phyloP scores from a whole-genome alignment of 768 basidiomycete species.

The Agrocybe chaxingu region DNA sequence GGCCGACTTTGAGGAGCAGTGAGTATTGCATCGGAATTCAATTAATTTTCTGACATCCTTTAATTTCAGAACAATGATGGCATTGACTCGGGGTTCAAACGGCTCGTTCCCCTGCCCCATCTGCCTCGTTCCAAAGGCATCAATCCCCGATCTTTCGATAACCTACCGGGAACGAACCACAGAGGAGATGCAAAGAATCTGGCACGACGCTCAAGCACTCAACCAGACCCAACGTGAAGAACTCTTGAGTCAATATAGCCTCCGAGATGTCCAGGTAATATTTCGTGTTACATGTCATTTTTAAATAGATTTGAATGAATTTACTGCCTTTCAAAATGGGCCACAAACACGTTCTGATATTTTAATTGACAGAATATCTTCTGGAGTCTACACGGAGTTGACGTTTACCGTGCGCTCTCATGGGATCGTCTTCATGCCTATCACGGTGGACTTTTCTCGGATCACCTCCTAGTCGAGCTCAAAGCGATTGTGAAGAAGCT shows the following conservation, averaged over 20 bases:
- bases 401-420: conserved; percentile 5
- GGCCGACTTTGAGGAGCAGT: conserved; percentile 40
- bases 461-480: conserved; percentile 27
- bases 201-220: conserved; percentile 6
- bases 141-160: conserved; percentile 19
- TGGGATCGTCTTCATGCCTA: conserved; percentile 15
- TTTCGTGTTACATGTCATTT: no score
- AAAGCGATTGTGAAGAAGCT: conserved; percentile 6
- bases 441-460: conserved; percentile 14
- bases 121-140: conserved; percentile 28
- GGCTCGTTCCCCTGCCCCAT: conserved; percentile 32
- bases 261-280: conserved; percentile 21
- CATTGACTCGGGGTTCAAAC: conserved; percentile 25
- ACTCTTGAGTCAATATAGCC: conserved; percentile 14
- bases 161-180: conserved; percentile 14
- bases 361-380: conserved; percentile 10
- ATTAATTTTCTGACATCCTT: background rate
- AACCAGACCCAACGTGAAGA: conserved; percentile 15
- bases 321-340: background rate
- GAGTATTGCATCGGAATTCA: conserved; percentile 7
- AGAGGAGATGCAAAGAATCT: conserved; percentile 12
- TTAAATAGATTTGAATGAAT: background rate
- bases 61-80: conserved; percentile 31
- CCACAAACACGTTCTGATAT: background rate
- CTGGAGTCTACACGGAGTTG: conserved; percentile 3